A percentile compares a stretch with the other conserved stretches of the same genome.
These are phyloP conservation scores for Francoa sonchifolia DNA, from an alignment of 441 rosid genomes.

Conservation along the genomic window DNA sequence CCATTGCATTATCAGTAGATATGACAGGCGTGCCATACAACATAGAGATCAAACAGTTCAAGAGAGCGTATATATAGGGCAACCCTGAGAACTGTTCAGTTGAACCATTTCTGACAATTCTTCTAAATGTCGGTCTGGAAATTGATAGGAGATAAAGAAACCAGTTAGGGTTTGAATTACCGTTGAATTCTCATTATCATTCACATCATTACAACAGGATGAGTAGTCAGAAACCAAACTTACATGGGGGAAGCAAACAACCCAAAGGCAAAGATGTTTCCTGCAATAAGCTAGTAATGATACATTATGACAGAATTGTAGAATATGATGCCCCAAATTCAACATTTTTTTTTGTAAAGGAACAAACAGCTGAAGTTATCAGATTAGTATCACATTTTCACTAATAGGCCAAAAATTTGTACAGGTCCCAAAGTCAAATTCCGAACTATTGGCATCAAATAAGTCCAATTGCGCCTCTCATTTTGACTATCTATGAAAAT, in stretches of 20 bases:
- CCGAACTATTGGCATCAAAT: too few species aligned
- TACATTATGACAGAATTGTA: slow-evolving; percentile 2
- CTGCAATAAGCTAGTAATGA: slow-evolving; percentile 24
- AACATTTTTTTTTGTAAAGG: neutral
- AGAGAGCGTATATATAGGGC: slow-evolving; percentile 54
- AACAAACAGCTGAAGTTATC: neutral
- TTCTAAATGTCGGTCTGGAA: slow-evolving; percentile 59
- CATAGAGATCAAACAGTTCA: slow-evolving; percentile 56
- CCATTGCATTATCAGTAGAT: slow-evolving; percentile 32
- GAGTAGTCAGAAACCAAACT: slow-evolving; percentile 14
- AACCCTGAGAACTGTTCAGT: slow-evolving; percentile 62
- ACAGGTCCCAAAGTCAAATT: too few species aligned
- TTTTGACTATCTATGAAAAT: too few species aligned
- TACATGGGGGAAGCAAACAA: slow-evolving; percentile 62
- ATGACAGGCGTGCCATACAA: slow-evolving; percentile 62
- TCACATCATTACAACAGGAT: too few species aligned
- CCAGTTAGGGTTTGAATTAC: neutral
- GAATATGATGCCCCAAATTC: neutral
- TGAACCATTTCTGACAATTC: slow-evolving; percentile 53
- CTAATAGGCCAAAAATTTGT: too few species aligned
- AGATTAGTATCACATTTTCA: too few species aligned
- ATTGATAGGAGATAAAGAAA: slow-evolving; percentile 7
- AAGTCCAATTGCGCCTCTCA: too few species aligned
- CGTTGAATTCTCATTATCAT: neutral
- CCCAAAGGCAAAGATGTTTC: slow-evolving; percentile 63